These are phyloP conservation scores for Crataegus laevigata DNA, from an alignment of 306 rosid species.

Conservation along the genomic window DNA sequence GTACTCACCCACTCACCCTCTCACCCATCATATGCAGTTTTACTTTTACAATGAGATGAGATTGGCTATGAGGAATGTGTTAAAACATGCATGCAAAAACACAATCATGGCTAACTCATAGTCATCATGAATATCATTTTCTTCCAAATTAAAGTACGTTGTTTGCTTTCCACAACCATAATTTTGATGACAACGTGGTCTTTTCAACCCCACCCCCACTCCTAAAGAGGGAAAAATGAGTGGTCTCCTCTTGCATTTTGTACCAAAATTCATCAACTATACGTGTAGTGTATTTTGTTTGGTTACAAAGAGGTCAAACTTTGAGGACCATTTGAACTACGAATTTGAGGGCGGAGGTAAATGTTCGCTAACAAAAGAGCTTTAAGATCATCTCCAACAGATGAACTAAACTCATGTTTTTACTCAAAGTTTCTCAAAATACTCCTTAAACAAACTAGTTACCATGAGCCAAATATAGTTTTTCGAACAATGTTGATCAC, in stretches of 20 bases:
- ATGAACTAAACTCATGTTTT: too few species aligned
- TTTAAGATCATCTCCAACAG: too few species aligned
- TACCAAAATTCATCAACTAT: not conserved
- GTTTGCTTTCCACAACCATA: not conserved
- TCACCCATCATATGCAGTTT: not conserved
- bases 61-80: constrained; percentile 1
- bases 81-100: constrained; percentile 33
- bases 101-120: constrained; percentile 19
- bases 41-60: not conserved
- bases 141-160: not conserved
- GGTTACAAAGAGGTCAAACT: not conserved
- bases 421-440: not conserved
- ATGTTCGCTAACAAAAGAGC: not conserved
- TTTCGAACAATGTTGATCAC: not conserved
- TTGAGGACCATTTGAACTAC: not conserved
- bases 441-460: not conserved
- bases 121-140: not conserved
- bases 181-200: not conserved
- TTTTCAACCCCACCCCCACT: not conserved
- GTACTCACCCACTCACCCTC: constrained; percentile 3
- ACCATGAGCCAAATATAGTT: not conserved
- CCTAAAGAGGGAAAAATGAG: not conserved
- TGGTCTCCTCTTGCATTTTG: not conserved
- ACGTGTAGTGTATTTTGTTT: not conserved
- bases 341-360: not conserved